A percentile compares a stretch with the other conserved stretches of the same genome.
phyloP scores from a whole-genome alignment of 2,329 filamentous ascomycete genomes.

The Nigrograna mackinnonii region DNA sequence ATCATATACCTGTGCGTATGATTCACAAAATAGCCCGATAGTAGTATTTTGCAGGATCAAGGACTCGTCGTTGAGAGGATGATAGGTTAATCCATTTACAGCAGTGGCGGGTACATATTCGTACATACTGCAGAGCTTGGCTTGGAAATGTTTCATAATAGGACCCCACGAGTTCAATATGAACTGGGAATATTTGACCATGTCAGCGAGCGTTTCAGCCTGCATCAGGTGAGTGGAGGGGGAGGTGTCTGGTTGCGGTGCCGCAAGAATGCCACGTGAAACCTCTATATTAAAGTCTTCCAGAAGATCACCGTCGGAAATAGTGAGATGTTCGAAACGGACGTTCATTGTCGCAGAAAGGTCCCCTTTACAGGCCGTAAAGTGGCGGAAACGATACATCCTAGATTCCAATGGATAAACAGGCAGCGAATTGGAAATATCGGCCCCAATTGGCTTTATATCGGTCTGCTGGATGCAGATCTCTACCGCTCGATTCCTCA shows the following conservation, averaged over 20 bases:
- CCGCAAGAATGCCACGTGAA: too few relatives aligned
- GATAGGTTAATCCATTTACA: too few relatives aligned
- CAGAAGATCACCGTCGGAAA: constrained; percentile 29
- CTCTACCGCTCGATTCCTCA: constrained; percentile 94
- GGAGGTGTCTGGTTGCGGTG: too few relatives aligned
- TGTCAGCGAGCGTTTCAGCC: too few relatives aligned
- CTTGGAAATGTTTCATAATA: too few relatives aligned
- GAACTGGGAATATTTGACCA: too few relatives aligned
- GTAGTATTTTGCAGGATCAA: constrained; percentile 31
- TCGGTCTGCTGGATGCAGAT: constrained; percentile 64
- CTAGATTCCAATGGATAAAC: constrained; percentile 41
- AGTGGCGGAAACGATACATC: constrained; percentile 43
- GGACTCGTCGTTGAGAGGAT: constrained; percentile 52
- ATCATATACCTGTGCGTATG: constrained; percentile 31
- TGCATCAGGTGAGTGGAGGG: too few relatives aligned
- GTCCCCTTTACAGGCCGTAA: constrained; percentile 15
- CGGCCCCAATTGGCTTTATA: not conserved
- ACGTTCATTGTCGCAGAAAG: constrained; percentile 16
- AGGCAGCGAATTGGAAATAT: constrained; percentile 2
- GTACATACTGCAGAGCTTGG: too few relatives aligned
- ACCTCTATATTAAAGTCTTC: constrained; percentile 34
- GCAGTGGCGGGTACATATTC: too few relatives aligned
- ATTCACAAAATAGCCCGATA: constrained; percentile 9
- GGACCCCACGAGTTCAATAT: not conserved
- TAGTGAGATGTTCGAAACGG: constrained; percentile 40